phyloP scores from a whole-genome alignment of 2,329 filamentous ascomycete genomes.

The Diplodia mutila region DNA sequence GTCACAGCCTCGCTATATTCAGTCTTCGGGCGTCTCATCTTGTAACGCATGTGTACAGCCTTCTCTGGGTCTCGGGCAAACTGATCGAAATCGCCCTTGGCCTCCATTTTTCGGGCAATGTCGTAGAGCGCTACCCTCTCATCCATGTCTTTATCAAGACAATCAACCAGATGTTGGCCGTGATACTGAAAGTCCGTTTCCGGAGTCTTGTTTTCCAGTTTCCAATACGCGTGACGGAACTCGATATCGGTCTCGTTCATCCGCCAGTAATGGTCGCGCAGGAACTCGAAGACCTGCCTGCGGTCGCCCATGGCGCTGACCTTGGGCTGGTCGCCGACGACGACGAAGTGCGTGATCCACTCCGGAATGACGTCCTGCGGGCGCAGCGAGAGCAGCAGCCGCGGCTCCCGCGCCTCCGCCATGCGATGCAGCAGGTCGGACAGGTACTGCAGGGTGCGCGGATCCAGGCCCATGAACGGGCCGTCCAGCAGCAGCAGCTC shows the following conservation, averaged over 20 bases:
- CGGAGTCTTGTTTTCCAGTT: not conserved
- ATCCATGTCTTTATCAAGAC: constrained; percentile 37
- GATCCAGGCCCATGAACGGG: constrained; percentile 95
- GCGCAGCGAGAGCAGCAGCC: constrained; percentile 75
- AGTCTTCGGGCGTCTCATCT: not conserved
- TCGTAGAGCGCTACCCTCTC: constrained; percentile 28
- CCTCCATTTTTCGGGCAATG: constrained; percentile 8
- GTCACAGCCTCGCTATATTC: not conserved
- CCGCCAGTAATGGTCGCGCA: constrained; percentile 35
- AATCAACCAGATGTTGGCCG: constrained; percentile 37
- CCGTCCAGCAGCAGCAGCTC: constrained; percentile 87
- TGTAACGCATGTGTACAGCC: not conserved
- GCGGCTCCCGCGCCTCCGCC: constrained; percentile 67
- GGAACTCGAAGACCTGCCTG: constrained; percentile 60
- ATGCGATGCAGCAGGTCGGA: constrained; percentile 71
- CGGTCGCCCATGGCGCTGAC: constrained; percentile 69
- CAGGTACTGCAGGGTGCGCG: constrained; percentile 73
- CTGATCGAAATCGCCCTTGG: constrained; percentile 13
- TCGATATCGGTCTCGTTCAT: constrained; percentile 11
- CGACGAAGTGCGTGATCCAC: constrained; percentile 86
- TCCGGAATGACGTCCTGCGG: constrained; percentile 86
- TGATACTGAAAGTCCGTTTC: constrained; percentile 28
- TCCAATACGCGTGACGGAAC: not conserved
- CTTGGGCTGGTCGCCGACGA: constrained; percentile 69
- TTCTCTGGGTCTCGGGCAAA: not conserved